Evolutionary conservation across 345 rosid genomes (phyloP).

Genomic region (Eucalyptus paniculata): DNA sequence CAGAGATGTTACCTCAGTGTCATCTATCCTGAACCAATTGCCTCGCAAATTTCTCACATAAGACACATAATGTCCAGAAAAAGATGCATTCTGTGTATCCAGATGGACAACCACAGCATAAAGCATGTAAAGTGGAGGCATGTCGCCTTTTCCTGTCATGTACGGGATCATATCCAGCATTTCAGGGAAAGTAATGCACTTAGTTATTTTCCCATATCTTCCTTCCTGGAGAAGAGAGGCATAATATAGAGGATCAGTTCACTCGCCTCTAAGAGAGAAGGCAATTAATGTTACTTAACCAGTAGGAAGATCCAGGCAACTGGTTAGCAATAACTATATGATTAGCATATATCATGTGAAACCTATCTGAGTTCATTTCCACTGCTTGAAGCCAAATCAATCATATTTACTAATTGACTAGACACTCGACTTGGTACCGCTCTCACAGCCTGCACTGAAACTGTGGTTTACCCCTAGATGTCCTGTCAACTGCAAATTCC

Average conservation of each 20-base stretch:
- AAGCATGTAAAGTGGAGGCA: constrained; percentile 69
- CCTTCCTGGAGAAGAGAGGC: constrained; percentile 47
- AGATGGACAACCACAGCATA: constrained; percentile 79
- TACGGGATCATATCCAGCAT: constrained; percentile 77
- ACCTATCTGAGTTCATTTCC: not conserved
- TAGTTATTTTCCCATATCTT: constrained; percentile 64
- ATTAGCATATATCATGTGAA: not conserved
- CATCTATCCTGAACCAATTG: constrained; percentile 74
- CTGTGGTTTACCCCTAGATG: not conserved
- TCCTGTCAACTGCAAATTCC: not conserved
- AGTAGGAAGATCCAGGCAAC: not conserved
- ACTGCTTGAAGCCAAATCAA: not conserved
- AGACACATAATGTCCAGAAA: constrained; percentile 77
- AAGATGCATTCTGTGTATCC: constrained; percentile 75
- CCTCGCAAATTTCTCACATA: constrained; percentile 65
- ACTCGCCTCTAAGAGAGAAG: not conserved
- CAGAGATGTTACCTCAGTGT: constrained; percentile 43
- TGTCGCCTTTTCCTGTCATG: constrained; percentile 59
- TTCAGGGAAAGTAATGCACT: constrained; percentile 69
- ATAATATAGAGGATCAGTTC: not conserved
- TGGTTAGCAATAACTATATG: not conserved
- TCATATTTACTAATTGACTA: not conserved
- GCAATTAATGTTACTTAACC: not conserved
- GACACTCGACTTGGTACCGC: not conserved
- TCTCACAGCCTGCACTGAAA: not conserved